Base-by-base conservation (phyloP, 83 land plant genomes). In the Picea abies region DNA sequence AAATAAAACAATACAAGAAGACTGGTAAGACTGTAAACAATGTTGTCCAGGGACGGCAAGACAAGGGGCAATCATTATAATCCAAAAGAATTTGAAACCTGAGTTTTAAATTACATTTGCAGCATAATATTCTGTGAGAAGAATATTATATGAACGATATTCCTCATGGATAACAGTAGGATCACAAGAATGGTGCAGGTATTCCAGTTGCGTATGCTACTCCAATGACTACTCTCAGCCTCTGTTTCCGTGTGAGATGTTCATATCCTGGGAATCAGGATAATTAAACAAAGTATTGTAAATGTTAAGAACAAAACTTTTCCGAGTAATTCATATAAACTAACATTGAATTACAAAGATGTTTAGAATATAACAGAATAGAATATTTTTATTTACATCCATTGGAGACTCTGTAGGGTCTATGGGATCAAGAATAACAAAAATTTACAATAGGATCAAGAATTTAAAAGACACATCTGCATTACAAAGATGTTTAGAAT, bases 131-230 rank as follows among this genome's bases (percentile, higher is more conserved):
- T 84, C 86, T 35, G 85, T 84, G 15, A 84, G 65, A 23, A 84
- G 77, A 60, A 84, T 81, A 60, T 84, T 84, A 19, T 79, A 25
- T 47, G 85, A 84, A 23, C 86, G 60, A 60, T 81, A 23, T 32
- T 84, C 86, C n/a, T 85, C 86, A 37, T 84, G 86, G 49, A 84
- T 84, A 60, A 84, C 85, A 29, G 86, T 85, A 72, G 86, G 86
- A 70, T 82, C 83, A 82, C 86, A 84, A 44, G 85, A 82, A 68
- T 84, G 86, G 68, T 84, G 83, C 20, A 81, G 63, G 63, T 84
- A 84, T 23, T 63, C 78, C 35, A 84, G 47, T 26, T 84, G n/a
- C 85, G 32, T 84, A 84, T 81, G 85, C 85, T 23, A 83, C 68
- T 47, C 85, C 85, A 66, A 44, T 84, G 49, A 84, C 56, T 15